phyloP scores from a whole-genome alignment of 768 basidiomycete species.

The Cyclocybe cylindracea region DNA sequence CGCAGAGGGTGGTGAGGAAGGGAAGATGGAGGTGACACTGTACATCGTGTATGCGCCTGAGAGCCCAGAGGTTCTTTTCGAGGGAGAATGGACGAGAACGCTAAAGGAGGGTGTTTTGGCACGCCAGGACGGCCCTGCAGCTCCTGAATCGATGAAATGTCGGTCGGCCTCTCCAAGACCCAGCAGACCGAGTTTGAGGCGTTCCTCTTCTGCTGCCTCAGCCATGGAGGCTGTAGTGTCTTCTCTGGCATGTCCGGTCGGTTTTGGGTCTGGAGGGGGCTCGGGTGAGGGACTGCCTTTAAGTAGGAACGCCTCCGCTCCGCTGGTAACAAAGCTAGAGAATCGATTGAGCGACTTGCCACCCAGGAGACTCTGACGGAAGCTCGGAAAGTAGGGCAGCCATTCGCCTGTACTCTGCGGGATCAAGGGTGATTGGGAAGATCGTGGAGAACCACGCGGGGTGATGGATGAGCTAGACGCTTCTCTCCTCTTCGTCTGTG shows the following conservation, averaged over 20 bases:
- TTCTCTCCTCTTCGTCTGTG: conserved; percentile 21
- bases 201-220: conserved; percentile 44
- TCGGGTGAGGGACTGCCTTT: conserved; percentile 47
- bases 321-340: conserved; percentile 83
- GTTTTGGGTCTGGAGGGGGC: neutral
- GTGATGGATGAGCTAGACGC: conserved; percentile 42
- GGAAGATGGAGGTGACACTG: conserved; percentile 74
- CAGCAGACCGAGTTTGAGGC: conserved; percentile 34
- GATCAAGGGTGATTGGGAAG: conserved; percentile 44
- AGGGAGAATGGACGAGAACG: conserved; percentile 78
- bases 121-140: conserved; percentile 72
- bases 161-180: conserved; percentile 61
- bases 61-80: conserved; percentile 67
- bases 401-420: conserved; percentile 77
- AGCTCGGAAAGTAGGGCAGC: conserved; percentile 57
- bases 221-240: conserved; percentile 30
- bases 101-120: conserved; percentile 71
- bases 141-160: conserved; percentile 72
- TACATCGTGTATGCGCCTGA: conserved; percentile 78
- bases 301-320: conserved; percentile 83
- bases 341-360: conserved; percentile 84
- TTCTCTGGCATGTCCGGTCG: conserved; percentile 27
- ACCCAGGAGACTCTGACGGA: conserved; percentile 69
- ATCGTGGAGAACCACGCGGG: conserved; percentile 44
- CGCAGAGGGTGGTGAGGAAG: conserved; percentile 13